Conservation (phyloP, 1,284 basidiomycete genomes). For the Pulchroboletus neoregius region DNA sequence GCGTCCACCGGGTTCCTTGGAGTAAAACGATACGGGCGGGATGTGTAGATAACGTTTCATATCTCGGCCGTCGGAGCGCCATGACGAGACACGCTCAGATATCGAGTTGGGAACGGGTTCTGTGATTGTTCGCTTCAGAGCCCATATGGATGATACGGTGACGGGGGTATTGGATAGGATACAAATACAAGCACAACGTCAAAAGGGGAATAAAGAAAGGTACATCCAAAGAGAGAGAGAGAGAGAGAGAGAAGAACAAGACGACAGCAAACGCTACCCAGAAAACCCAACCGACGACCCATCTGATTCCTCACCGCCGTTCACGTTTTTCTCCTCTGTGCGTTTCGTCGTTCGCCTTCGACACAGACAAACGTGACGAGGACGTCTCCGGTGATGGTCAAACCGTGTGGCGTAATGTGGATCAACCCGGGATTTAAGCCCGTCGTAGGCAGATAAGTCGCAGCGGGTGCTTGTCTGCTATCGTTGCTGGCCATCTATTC, state of each 20-base stretch:
- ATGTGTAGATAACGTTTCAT: neutral
- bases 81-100: neutral
- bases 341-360: constrained; percentile 33
- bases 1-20: neutral
- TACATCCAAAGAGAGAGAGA: neutral
- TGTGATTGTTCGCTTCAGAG: no score
- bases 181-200: neutral
- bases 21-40: neutral
- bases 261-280: neutral
- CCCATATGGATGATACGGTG: neutral
- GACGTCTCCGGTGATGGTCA: constrained; percentile 33
- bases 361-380: constrained; percentile 34
- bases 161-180: neutral
- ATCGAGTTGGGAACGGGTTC: no score
- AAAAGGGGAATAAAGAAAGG: neutral
- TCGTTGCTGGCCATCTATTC: constrained; percentile 33
- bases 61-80: no score
- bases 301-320: neutral
- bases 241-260: neutral
- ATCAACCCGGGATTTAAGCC: constrained; percentile 30
- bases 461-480: constrained; percentile 32
- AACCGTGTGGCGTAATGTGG: constrained; percentile 33
- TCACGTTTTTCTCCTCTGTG: constrained; percentile 22
- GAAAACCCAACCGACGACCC: neutral
- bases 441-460: constrained; percentile 28